A percentile compares a stretch with the other conserved stretches of the same genome.
Conservation (phyloP, 164 flowering plant species). For the Vitis amurensis region DNA sequence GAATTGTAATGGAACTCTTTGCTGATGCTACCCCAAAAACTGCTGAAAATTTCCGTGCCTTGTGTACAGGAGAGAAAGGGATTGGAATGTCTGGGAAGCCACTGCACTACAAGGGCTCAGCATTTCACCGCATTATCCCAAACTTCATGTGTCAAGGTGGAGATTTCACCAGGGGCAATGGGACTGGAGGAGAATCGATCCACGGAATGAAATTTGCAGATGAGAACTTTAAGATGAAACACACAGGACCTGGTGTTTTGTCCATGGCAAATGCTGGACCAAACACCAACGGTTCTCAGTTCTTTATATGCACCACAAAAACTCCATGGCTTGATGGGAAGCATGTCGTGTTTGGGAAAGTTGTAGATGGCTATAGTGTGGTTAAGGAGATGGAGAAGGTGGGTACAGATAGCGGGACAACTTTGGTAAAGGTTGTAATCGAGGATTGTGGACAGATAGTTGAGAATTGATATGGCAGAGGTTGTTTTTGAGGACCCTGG, state of each 20-base stretch:
- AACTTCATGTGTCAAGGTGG: constrained; percentile 88
- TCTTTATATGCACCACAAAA: constrained; percentile 67
- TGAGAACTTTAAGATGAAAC: constrained; percentile 74
- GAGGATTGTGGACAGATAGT: constrained; percentile 66
- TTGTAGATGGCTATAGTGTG: constrained; percentile 60
- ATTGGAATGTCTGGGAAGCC: constrained; percentile 61
- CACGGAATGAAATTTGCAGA: constrained; percentile 67
- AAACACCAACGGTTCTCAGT: constrained; percentile 80
- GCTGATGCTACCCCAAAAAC: constrained; percentile 59
- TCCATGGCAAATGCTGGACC: constrained; percentile 89
- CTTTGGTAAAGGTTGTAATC: constrained; percentile 43
- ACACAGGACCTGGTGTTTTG: constrained; percentile 60
- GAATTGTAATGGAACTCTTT: constrained; percentile 59
- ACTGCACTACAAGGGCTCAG: constrained; percentile 71
- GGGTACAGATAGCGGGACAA: constrained; percentile 40
- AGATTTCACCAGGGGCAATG: constrained; percentile 78
- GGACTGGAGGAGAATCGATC: constrained; percentile 83
- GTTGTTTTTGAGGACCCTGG: constrained; percentile 74
- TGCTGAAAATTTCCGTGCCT: constrained; percentile 71
- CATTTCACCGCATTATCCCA: constrained; percentile 78
- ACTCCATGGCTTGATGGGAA: constrained; percentile 83
- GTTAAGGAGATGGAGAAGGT: constrained; percentile 66
- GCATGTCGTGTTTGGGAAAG: constrained; percentile 82
- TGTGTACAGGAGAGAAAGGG: constrained; percentile 88
- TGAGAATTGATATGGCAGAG: constrained; percentile 24